Evolutionary conservation across 1,139 yeast genomes (phyloP).

Genomic region (Magnusiomyces tetraspermus): DNA sequence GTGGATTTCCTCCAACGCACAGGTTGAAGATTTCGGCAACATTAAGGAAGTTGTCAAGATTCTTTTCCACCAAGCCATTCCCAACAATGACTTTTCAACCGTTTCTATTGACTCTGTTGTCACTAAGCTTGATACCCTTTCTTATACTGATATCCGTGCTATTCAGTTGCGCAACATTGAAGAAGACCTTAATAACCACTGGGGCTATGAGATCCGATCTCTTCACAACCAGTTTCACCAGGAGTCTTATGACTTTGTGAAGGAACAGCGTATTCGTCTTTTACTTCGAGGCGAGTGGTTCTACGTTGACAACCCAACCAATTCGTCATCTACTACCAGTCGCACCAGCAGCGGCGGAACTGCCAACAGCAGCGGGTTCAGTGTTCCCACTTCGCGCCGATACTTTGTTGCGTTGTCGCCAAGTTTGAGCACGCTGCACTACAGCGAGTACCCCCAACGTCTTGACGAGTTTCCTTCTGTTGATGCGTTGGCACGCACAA

Average conservation of each 20-base stretch:
- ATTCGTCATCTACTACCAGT: constrained; percentile 2
- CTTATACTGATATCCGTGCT: constrained; percentile 46
- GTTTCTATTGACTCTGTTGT: constrained; percentile 20
- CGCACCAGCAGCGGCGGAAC: neutral
- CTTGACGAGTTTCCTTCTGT: constrained; percentile 46
- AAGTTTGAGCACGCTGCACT: constrained; percentile 54
- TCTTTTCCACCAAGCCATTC: constrained; percentile 30
- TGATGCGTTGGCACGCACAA: constrained; percentile 33
- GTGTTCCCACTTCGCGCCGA: constrained; percentile 32
- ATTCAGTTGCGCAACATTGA: constrained; percentile 45
- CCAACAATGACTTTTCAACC: constrained; percentile 21
- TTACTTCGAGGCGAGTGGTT: constrained; percentile 80
- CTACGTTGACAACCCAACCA: constrained; percentile 51
- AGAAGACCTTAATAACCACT: constrained; percentile 26
- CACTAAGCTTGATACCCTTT: constrained; percentile 32
- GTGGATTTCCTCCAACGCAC: constrained; percentile 64
- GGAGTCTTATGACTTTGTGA: constrained; percentile 68
- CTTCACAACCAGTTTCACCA: constrained; percentile 45
- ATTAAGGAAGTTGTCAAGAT: constrained; percentile 37
- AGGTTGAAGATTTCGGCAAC: constrained; percentile 42
- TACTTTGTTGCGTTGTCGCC: constrained; percentile 62
- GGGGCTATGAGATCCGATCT: constrained; percentile 36
- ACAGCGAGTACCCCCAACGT: constrained; percentile 48
- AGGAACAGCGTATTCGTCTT: constrained; percentile 65
- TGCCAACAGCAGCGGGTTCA: constrained; percentile 10